Percentiles rank a stretch among this genome's conserved stretches.
Evolutionary conservation across 371 early-diverging fungal species (phyloP).

Genomic region (Mucor circinelloides): DNA sequence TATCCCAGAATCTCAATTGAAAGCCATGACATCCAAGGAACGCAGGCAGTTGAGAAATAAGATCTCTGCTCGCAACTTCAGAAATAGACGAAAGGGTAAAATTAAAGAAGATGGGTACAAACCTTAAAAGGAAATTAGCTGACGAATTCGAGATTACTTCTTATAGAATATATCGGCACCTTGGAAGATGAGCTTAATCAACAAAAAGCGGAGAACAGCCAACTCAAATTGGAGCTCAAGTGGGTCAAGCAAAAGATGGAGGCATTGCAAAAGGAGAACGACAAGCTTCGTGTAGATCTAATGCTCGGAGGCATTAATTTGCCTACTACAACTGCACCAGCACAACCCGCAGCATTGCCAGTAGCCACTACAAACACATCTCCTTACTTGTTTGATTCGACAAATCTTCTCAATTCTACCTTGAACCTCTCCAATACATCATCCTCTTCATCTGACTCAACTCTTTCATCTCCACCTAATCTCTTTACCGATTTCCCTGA

Average conservation of each 20-base stretch:
- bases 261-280: slow-evolving; percentile 37
- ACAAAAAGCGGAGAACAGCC: slow-evolving; percentile 54
- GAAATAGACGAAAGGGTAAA: slow-evolving; percentile 85
- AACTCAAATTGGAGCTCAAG: slow-evolving; percentile 57
- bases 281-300: slow-evolving; percentile 37
- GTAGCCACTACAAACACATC: not conserved
- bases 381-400: slow-evolving; percentile 9
- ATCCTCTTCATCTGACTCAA: slow-evolving; percentile 26
- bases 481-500: slow-evolving; percentile 26
- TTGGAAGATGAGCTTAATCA: slow-evolving; percentile 64
- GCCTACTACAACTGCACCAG: not conserved
- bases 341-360: not conserved
- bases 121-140: slow-evolving; percentile 12
- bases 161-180: slow-evolving; percentile 73
- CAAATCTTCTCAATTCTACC: slow-evolving; percentile 13
- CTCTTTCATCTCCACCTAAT: slow-evolving; percentile 30
- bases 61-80: slow-evolving; percentile 89
- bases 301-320: slow-evolving; percentile 21
- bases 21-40: slow-evolving; percentile 78
- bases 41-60: slow-evolving; percentile 89
- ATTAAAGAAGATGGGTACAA: not conserved
- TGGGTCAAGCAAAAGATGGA: slow-evolving; percentile 34
- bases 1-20: slow-evolving; percentile 43
- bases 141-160: slow-evolving; percentile 21
- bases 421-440: slow-evolving; percentile 14